Conservation (phyloP, 1,284 basidiomycete species). For the Leccinum fallax region DNA sequence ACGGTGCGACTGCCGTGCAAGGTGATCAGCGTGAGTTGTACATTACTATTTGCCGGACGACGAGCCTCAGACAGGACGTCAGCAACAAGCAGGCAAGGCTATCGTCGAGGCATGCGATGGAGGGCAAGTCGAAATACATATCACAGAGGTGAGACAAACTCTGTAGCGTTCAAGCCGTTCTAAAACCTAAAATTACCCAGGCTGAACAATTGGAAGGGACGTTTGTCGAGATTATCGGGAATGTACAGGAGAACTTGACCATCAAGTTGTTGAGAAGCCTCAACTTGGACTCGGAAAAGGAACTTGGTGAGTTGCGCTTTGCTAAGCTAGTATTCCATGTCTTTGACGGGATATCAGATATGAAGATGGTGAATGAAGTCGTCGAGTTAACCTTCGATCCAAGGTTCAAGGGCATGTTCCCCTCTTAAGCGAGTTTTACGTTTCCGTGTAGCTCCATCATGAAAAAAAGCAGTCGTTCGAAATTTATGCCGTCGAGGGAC, state of each 20-base stretch:
- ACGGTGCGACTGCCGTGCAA: conserved; percentile 77
- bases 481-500: conserved; percentile 28
- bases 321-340: not conserved
- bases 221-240: conserved; percentile 79
- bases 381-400: conserved; percentile 67
- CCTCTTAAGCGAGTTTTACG: conserved; percentile 14
- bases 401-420: conserved; percentile 58
- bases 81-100: conserved; percentile 60
- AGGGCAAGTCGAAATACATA: conserved; percentile 63
- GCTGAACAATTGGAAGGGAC: conserved; percentile 51
- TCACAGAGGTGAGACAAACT: conserved; percentile 45
- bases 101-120: conserved; percentile 74
- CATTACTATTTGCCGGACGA: not conserved
- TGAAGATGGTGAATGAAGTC: conserved; percentile 66
- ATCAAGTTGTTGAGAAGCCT: conserved; percentile 66
- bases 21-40: conserved; percentile 53
- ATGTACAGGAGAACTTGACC: conserved; percentile 58
- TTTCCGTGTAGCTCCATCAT: not conserved
- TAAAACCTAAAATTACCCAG: conserved; percentile 36
- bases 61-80: conserved; percentile 4
- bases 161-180: not conserved
- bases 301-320: conserved; percentile 53
- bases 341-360: conserved; percentile 45
- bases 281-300: conserved; percentile 55
- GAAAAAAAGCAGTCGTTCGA: conserved; percentile 1